Conservation (phyloP, 2,329 filamentous ascomycete species). For the Cladobotryum protrusum region DNA sequence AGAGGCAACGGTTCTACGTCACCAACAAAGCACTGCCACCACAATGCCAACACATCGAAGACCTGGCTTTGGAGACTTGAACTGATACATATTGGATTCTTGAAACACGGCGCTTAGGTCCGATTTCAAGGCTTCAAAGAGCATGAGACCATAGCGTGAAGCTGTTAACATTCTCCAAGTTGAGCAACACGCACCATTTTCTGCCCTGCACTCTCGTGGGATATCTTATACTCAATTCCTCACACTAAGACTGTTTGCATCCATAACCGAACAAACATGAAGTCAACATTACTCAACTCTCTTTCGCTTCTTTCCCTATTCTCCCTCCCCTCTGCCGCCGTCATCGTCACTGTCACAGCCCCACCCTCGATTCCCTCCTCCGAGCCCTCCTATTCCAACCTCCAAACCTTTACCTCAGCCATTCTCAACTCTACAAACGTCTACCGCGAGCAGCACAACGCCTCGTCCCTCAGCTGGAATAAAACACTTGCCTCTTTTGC, state of each 20-base stretch:
- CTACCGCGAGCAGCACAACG: constrained; percentile 59
- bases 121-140: no score
- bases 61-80: no score
- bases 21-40: no score
- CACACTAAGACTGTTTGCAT: neutral
- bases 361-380: constrained; percentile 28
- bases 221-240: neutral
- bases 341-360: constrained; percentile 27
- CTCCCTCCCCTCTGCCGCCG: constrained; percentile 2
- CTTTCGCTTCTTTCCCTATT: neutral
- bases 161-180: neutral
- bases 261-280: neutral
- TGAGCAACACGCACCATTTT: neutral
- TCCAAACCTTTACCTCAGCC: constrained; percentile 40
- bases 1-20: no score
- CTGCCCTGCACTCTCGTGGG: neutral
- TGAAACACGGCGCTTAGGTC: no score
- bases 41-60: no score
- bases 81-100: no score
- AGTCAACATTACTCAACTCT: neutral
- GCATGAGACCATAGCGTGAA: neutral
- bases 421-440: constrained; percentile 61
- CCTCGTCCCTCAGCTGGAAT: constrained; percentile 57
- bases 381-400: constrained; percentile 27
- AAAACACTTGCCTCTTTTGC: constrained; percentile 53